Evolutionary conservation across 305 asterid genomes (phyloP).

Genomic region (Fraxinus latifolia): DNA sequence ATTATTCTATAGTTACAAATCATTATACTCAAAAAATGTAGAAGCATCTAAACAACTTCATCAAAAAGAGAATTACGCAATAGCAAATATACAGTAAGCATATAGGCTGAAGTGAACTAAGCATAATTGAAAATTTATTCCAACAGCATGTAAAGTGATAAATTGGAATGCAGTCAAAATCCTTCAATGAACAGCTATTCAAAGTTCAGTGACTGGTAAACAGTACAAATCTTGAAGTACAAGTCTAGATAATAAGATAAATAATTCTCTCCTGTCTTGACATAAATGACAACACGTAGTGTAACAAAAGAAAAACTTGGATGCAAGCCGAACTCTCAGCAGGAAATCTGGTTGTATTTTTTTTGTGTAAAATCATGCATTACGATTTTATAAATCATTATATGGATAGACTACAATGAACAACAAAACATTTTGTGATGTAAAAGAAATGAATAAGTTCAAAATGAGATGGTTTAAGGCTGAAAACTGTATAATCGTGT

Average conservation of each 20-base stretch:
- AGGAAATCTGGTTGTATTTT: not conserved
- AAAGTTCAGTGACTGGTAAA: not conserved
- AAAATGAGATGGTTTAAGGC: constrained; percentile 4
- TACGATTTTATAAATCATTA: not conserved
- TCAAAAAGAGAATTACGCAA: not conserved
- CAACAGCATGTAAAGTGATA: not conserved
- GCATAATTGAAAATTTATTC: not conserved
- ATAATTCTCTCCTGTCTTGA: not conserved
- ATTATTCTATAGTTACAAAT: not conserved
- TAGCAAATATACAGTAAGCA: not conserved
- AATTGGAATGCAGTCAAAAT: not conserved
- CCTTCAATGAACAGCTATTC: not conserved
- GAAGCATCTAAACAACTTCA: not conserved
- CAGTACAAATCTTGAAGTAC: not conserved
- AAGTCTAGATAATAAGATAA: not conserved
- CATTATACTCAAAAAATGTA: not conserved
- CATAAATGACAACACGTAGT: not conserved
- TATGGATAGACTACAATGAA: not conserved
- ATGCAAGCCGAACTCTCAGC: not conserved
- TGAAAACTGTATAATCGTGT: not conserved
- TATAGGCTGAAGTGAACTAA: not conserved
- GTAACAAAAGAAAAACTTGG: not conserved
- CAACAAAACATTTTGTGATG: not conserved
- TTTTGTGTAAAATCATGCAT: not conserved
- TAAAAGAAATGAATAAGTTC: not conserved